A percentile compares a stretch with the other conserved stretches of the same genome.
Evolutionary conservation across 2,329 filamentous ascomycete genomes (phyloP).

Genomic region (Diaporthe australafricana): DNA sequence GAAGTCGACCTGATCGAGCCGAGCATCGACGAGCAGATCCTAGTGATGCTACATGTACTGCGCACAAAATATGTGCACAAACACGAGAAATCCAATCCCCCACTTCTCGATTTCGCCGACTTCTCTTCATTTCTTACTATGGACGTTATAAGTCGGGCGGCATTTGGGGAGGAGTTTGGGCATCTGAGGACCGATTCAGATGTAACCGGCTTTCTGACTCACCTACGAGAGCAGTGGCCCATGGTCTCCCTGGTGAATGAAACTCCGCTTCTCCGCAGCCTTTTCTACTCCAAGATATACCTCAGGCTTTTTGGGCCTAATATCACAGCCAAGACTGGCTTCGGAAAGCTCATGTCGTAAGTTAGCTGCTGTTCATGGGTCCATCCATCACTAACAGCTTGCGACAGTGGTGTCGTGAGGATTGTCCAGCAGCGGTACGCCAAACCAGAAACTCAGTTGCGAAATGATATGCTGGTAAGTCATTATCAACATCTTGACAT

Average conservation of each 20-base stretch:
- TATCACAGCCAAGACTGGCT: constrained; percentile 41
- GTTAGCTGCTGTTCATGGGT: background rate
- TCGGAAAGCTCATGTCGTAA: constrained; percentile 44
- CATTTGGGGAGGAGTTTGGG: constrained; percentile 59
- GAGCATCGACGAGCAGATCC: constrained; percentile 35
- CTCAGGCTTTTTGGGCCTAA: constrained; percentile 50
- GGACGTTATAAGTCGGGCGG: constrained; percentile 61
- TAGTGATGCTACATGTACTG: constrained; percentile 11
- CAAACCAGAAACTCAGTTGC: constrained; percentile 50
- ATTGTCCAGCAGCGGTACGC: constrained; percentile 13
- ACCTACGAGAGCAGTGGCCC: constrained; percentile 39
- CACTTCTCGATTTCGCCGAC: constrained; percentile 56
- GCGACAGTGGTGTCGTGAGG: background rate
- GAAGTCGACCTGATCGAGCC: constrained; percentile 44
- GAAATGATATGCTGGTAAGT: constrained; percentile 59
- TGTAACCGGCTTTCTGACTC: constrained; percentile 55
- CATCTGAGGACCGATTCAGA: constrained; percentile 56
- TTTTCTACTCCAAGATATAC: constrained; percentile 43
- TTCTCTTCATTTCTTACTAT: constrained; percentile 61
- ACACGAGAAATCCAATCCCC: background rate
- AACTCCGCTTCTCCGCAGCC: constrained; percentile 47
- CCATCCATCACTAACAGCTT: background rate
- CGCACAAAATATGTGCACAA: constrained; percentile 7
- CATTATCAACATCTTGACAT: accelerated
- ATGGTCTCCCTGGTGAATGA: constrained; percentile 54